Conservation (phyloP, 352 stramenopile genomes). For the Pythium rishiriense region DNA sequence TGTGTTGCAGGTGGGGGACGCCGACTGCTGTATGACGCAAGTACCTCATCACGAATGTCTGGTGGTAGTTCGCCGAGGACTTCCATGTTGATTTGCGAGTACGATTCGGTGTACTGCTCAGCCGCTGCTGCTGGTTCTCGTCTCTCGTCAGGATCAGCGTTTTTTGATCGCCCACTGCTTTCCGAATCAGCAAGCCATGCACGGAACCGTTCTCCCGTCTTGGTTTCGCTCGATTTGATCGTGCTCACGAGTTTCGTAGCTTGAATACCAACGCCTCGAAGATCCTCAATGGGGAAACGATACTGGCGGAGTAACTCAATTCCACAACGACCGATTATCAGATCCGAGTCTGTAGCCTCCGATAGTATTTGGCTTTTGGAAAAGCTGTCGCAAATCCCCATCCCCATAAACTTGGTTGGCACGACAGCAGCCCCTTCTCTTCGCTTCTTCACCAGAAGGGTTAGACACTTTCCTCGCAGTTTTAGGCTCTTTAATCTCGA, state of each 20-base stretch:
- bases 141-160: not conserved
- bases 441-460: conserved; percentile 85
- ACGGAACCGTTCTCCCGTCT: conserved; percentile 49
- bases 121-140: not conserved
- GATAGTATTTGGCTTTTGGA: conserved; percentile 69
- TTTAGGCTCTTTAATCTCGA: conserved; percentile 60
- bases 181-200: conserved; percentile 48
- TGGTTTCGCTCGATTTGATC: conserved; percentile 21
- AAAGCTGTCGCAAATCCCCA: conserved; percentile 85
- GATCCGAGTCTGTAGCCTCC: conserved; percentile 54
- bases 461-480: conserved; percentile 64
- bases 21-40: conserved; percentile 32
- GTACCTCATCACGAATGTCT: conserved; percentile 57
- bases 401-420: conserved; percentile 86
- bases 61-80: conserved; percentile 62
- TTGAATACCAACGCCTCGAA: conserved; percentile 77
- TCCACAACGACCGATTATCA: conserved; percentile 47
- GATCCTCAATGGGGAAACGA: conserved; percentile 54
- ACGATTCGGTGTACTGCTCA: conserved; percentile 16
- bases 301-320: conserved; percentile 68
- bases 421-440: conserved; percentile 63
- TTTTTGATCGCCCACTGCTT: not conserved
- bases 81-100: conserved; percentile 69
- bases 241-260: conserved; percentile 60
- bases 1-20: not conserved